Base-by-base conservation (phyloP, 164 flowering plant species). In the Vitis rupestris region DNA sequence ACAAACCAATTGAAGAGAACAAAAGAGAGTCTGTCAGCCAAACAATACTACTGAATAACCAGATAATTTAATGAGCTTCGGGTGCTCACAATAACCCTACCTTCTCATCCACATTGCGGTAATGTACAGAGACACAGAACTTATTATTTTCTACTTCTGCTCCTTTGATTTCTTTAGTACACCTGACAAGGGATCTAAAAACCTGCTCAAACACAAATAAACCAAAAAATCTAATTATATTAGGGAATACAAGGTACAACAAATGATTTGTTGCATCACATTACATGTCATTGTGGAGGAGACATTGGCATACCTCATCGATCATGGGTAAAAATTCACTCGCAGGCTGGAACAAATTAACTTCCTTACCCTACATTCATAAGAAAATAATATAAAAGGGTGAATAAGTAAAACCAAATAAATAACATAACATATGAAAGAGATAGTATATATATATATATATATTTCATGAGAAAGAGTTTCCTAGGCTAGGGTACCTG, bases 51-150 rank as follows among this genome's bases (percentile, higher is more conserved):
- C 56, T 10, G 12, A 31, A 27, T 58, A 29, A 14, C 31, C 47
- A 52, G 14, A 47, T 19, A n/a, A 50, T 16, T 8, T 29, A 16
- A 9, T 4, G 9, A 54, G 14, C 5, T 10, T 59, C 10, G 37
- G 59, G 29, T 9, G 13, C 12, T 12, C 57, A 8, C 9, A 29
- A 10, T 9, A 30, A 59, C 10, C 57, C 5, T 76, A 89, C 93
- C 84, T 82, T 76, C 69, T 84, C 88, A 66, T 85, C 90, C 23
- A 89, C 93, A 68, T 87, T 87, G 29, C 93, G 89, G 70, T 85
- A 89, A 74, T 89, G 93, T 54, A 89, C 91, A 68, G 93, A 89
- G 37, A 84, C 86, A 69, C 93, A 89, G 65, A 89, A 89, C 69
- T 87, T 87, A 65, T 89, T 84, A 73, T 84, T 84, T 74, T 89